Evolutionary conservation across 1,139 yeast genomes (phyloP).

Genomic region (Geotrichum aggregatum): DNA sequence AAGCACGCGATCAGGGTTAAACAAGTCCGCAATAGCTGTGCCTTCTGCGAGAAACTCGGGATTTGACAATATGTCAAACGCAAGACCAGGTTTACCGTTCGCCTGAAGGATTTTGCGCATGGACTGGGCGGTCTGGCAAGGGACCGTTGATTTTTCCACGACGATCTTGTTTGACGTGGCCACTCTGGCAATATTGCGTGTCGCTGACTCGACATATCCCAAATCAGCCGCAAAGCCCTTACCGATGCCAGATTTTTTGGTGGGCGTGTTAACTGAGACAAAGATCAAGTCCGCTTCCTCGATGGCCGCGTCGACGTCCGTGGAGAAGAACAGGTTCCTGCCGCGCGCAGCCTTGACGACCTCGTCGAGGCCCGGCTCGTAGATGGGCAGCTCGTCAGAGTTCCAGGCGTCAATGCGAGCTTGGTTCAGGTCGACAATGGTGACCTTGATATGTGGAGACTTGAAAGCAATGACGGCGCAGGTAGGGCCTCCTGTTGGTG

Average conservation of each 20-base stretch:
- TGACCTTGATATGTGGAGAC: conserved; percentile 31
- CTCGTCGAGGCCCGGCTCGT: conserved; percentile 34
- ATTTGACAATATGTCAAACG: conserved; percentile 31
- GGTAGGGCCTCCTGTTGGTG: conserved; percentile 29
- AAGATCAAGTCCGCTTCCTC: conserved; percentile 33
- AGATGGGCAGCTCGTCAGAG: conserved; percentile 32
- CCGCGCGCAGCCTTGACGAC: conserved; percentile 31
- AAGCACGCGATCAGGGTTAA: conserved; percentile 32
- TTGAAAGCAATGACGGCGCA: conserved; percentile 31
- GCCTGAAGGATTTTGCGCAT: conserved; percentile 33
- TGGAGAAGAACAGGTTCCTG: conserved; percentile 33
- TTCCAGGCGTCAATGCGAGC: conserved; percentile 35
- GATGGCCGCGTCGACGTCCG: conserved; percentile 32
- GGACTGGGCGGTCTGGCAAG: conserved; percentile 33
- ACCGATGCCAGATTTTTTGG: conserved; percentile 33
- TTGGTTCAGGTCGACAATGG: conserved; percentile 32
- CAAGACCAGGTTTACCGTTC: conserved; percentile 31
- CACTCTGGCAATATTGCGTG: conserved; percentile 32
- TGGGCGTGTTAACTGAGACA: conserved; percentile 35
- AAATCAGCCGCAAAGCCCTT: conserved; percentile 34
- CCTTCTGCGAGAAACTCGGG: conserved; percentile 33
- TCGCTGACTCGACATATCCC: conserved; percentile 32
- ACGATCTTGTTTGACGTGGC: conserved; percentile 34
- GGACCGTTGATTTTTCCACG: conserved; percentile 35
- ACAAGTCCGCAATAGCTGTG: conserved; percentile 30